Evolutionary conservation across 192 early-diverging fungal genomes (phyloP).

Genomic region (Coemansia asiatica): DNA sequence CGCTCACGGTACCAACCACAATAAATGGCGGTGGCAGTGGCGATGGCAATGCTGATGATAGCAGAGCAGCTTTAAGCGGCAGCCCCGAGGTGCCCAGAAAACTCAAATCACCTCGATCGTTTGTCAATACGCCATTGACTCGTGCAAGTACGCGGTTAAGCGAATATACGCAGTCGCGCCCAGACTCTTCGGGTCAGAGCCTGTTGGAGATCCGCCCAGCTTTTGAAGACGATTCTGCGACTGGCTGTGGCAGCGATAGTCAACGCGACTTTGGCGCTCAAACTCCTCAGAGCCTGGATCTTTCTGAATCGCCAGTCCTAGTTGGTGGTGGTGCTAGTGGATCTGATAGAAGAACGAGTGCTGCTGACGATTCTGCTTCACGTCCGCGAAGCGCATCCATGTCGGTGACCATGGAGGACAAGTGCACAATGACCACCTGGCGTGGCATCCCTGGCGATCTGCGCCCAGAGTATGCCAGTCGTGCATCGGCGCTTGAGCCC

Average conservation of each 20-base stretch:
- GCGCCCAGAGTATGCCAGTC: slow-evolving; percentile 12
- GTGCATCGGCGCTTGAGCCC: slow-evolving; percentile 3
- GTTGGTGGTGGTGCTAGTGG: slow-evolving; percentile 36
- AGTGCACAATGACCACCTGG: slow-evolving; percentile 47
- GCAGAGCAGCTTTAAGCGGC: background rate
- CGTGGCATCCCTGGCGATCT: slow-evolving; percentile 41
- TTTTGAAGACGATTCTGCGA: slow-evolving; percentile 28
- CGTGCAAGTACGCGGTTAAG: slow-evolving; percentile 39
- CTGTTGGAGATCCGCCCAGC: slow-evolving; percentile 47
- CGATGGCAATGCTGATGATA: background rate
- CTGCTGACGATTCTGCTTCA: background rate
- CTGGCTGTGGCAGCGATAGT: slow-evolving; percentile 14
- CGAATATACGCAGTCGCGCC: slow-evolving; percentile 33
- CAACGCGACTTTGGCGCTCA: slow-evolving; percentile 13
- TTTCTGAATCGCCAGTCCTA: slow-evolving; percentile 26
- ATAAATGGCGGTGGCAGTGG: slow-evolving; percentile 24
- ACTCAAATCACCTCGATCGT: slow-evolving; percentile 15
- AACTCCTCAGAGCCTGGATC: slow-evolving; percentile 34
- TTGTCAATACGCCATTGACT: background rate
- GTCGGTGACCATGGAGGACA: slow-evolving; percentile 44
- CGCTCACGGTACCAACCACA: slow-evolving; percentile 2
- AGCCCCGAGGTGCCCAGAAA: slow-evolving; percentile 2
- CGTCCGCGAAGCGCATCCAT: slow-evolving; percentile 46
- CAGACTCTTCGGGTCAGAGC: slow-evolving; percentile 32
- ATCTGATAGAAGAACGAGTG: background rate